Percentiles rank a stretch among this genome's conserved stretches.
Evolutionary conservation across 495 filamentous ascomycete species (phyloP).

Genomic region (Annulohypoxylon maeteangense): DNA sequence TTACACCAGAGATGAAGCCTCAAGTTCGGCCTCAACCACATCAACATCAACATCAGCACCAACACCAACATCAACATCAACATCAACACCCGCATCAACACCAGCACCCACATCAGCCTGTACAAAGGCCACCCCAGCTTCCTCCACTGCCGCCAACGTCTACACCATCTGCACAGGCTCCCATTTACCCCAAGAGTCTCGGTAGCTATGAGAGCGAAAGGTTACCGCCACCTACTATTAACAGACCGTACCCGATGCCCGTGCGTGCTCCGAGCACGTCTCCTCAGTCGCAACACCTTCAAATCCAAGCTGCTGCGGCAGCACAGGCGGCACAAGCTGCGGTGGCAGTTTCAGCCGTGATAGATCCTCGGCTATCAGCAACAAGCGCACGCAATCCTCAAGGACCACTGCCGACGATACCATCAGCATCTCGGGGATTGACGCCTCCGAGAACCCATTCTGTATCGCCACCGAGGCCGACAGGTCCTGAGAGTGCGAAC

Average conservation of each 20-base stretch:
- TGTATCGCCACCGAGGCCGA: constrained; percentile 49
- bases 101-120: neutral
- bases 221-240: constrained; percentile 27
- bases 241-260: constrained; percentile 16
- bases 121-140: constrained; percentile 43
- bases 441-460: constrained; percentile 48
- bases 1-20: constrained; percentile 36
- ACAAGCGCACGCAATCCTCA: constrained; percentile 43
- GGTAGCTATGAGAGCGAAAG: constrained; percentile 31
- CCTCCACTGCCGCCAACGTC: constrained; percentile 41
- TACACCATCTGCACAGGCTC: constrained; percentile 33
- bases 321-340: constrained; percentile 44
- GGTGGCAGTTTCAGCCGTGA: constrained; percentile 49
- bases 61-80: no score
- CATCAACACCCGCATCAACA: neutral
- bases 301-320: constrained; percentile 42
- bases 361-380: constrained; percentile 48
- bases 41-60: no score
- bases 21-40: constrained; percentile 37
- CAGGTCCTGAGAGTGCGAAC: constrained; percentile 33
- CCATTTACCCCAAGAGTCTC: constrained; percentile 31
- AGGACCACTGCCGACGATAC: constrained; percentile 47
- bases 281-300: constrained; percentile 54
- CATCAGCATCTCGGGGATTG: constrained; percentile 31
- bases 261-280: constrained; percentile 40